Base-by-base conservation (phyloP, 2,329 filamentous ascomycete genomes). In the Phoma herbarum region DNA sequence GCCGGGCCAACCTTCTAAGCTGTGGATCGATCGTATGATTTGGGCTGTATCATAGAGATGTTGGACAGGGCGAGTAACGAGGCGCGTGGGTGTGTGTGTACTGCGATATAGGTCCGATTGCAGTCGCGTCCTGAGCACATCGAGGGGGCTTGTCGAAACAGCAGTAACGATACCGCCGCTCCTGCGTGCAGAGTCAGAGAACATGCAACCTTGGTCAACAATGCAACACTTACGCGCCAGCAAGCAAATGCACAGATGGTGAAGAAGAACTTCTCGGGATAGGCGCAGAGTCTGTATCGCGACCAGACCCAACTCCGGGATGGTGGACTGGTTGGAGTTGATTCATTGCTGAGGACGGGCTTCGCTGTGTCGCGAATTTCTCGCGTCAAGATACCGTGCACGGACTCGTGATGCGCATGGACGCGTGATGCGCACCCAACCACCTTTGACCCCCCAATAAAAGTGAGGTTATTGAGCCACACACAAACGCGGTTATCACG, bases 1-100 rank as follows among this genome's bases (percentile, higher is more conserved):
- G 12, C 71, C 73, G 47, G 70, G 69, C 75, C 75, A 78, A 43
- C 76, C 76, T 66, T 78, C 76, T 11, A 71, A 70, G 45, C 67
- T 71, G 54, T 75, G 72, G 49, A 78, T 78, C 29, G 74, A 73
- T 59, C 67, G 66, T 45, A 78, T 68, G 42, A 77, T 77, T 22
- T 70, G 72, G 37, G 73, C 60, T 0, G 75, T 78, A 55, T 75
- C 75, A 52, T 72, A 68, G 50, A 69, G 59, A 53, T 70, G 52
- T 49, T 44, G 47, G 22, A 57, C 3, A 33, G 52, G 44, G 14
- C 25, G 25, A 18, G 35, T 37, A 12, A 28, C 16, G 43, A 45
- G 23, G 25, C 14, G 26, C 25, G 43, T 14, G 22, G 43, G 14
- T n/a, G 18, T 31, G 22, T 43, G 41, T 8, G 41, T 22, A 12